phyloP scores from a whole-genome alignment of 2,329 filamentous ascomycete species.

The Dactylellina haptotyla region DNA sequence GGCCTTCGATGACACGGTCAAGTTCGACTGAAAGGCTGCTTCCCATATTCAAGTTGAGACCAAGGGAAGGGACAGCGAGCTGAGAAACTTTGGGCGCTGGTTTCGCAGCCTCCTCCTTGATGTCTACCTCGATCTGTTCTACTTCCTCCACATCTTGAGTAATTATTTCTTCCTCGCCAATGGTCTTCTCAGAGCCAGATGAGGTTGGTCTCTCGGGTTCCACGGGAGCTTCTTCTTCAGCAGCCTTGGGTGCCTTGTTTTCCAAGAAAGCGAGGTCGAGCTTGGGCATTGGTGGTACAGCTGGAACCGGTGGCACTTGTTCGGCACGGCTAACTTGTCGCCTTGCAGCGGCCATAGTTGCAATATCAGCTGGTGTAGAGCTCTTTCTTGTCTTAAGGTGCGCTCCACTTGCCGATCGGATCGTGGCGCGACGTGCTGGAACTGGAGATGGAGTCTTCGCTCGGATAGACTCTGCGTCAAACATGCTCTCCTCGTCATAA shows the following conservation, averaged over 20 bases:
- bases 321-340: conserved; percentile 83
- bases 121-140: conserved; percentile 26
- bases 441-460: conserved; percentile 68
- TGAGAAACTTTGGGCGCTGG: conserved; percentile 33
- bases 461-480: conserved; percentile 54
- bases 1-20: conserved; percentile 55
- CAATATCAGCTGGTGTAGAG: conserved; percentile 83
- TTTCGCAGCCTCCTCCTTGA: conserved; percentile 20
- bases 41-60: conserved; percentile 50
- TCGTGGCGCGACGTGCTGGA: conserved; percentile 84
- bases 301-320: conserved; percentile 55
- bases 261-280: conserved; percentile 45
- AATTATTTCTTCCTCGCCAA: conserved; percentile 59
- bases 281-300: conserved; percentile 43
- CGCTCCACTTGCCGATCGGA: conserved; percentile 81
- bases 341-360: conserved; percentile 85
- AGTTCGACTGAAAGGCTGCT: conserved; percentile 50
- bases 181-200: conserved; percentile 50
- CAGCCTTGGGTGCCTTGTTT: conserved; percentile 61
- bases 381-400: conserved; percentile 90
- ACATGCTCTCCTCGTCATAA: conserved; percentile 58
- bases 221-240: conserved; percentile 62
- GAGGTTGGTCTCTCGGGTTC: conserved; percentile 63
- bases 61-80: conserved; percentile 42
- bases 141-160: conserved; percentile 68